Evolutionary conservation across 108 stramenopile species (phyloP), one percentile per base, ranked within the genome.

Genomic region (Heterococcus sp.): DNA sequence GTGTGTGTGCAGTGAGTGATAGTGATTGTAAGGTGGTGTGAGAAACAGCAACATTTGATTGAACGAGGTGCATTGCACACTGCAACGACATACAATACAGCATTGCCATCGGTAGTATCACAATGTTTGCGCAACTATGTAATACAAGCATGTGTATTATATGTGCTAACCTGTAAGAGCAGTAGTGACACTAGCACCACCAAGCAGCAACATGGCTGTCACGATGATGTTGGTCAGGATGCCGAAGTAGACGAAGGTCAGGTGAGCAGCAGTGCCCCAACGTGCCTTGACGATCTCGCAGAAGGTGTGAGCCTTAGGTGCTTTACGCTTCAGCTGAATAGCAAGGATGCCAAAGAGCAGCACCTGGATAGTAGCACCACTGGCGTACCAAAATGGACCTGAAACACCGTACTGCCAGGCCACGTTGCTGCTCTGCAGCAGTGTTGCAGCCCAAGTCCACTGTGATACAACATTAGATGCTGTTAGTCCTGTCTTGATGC

Each of bases 391-490:
- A 87, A 92, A 92, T 33, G 92, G 92, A 31, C 92, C 92, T 34
- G 91, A 91, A 35, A 93, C 93, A 72, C 94, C 94, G 72, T 93
- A 95, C 27, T 86, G 71, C 91, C 92, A 95, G n/a, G 94, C 95
- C 29, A 95, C 95, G 78, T 95, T 95, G 69, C 92, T 92, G 69
- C 91, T 92, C 83, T 95, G 95, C 63, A 95, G 93, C 38, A 95
- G 92, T 30, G 95, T 94, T 28, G 95, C 93, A 11, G 93, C 95
- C 95, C 95, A 95, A 68, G 95, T 95, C 95, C 95, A 95, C 78
- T 93, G 92, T 68, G 90, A 90, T 30, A 93, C 92, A 80, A 95
- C 92, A 65, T 93, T 93, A 68, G 91, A 88, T 3, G 95, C 95
- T 37, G 92, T 94, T 32, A 95, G 90, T 31, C 95, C 95, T 8